Evolutionary conservation across 345 rosid genomes (phyloP).

Genomic region (Noccaea caerulescens): DNA sequence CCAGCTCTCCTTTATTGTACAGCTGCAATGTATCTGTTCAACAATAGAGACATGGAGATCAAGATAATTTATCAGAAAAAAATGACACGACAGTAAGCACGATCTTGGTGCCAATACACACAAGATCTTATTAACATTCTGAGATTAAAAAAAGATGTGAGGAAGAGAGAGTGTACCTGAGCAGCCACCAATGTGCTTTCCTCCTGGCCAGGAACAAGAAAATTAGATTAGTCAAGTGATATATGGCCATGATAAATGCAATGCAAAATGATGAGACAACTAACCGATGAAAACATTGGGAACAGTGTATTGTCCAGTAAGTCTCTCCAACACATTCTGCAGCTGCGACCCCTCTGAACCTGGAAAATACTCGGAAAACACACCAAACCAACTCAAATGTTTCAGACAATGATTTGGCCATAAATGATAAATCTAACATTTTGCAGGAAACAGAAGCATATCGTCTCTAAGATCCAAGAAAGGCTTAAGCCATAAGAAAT

Average conservation of each 20-base stretch:
- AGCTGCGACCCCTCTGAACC: conserved; percentile 84
- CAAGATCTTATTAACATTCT: background rate
- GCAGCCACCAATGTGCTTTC: conserved; percentile 95
- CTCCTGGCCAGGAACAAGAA: conserved; percentile 59
- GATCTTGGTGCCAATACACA: background rate
- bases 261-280: conserved; percentile 30
- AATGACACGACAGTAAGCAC: background rate
- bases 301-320: conserved; percentile 91
- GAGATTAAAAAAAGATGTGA: background rate
- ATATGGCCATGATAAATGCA: background rate
- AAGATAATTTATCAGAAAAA: conserved; percentile 12
- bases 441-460: conserved; percentile 20
- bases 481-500: conserved; percentile 6
- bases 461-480: conserved; percentile 7
- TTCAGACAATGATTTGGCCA: conserved; percentile 20
- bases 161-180: conserved; percentile 61
- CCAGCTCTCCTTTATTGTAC: conserved; percentile 74
- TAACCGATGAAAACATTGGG: conserved; percentile 95
- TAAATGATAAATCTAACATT: background rate
- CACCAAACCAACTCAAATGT: conserved; percentile 20
- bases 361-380: conserved; percentile 35
- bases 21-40: conserved; percentile 76
- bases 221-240: conserved; percentile 12
- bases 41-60: conserved; percentile 31
- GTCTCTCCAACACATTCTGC: conserved; percentile 77